phyloP scores from a whole-genome alignment of 495 filamentous ascomycete species.

The Bathelium albidoporum region DNA sequence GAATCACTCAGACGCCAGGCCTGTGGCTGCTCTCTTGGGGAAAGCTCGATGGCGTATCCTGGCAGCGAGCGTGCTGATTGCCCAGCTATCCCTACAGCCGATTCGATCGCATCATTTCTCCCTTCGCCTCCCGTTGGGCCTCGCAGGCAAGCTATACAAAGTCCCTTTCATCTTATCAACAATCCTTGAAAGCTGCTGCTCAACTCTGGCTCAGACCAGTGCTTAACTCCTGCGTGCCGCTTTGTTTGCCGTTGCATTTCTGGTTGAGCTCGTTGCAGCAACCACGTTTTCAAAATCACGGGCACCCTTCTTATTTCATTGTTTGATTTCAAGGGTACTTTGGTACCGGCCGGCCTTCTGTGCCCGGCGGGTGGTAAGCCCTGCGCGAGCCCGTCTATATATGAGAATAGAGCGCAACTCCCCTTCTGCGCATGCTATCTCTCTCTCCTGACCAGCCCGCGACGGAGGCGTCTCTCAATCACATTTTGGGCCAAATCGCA shows the following conservation, averaged over 20 bases:
- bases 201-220: not conserved
- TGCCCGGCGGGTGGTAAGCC: too few species aligned
- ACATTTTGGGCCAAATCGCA: not conserved
- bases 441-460: not conserved
- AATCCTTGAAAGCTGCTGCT: not conserved
- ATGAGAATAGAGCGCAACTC: too few species aligned
- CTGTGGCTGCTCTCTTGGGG: constrained; percentile 11
- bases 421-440: not conserved
- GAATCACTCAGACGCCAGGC: constrained; percentile 4
- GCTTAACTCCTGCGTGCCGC: not conserved
- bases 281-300: not conserved
- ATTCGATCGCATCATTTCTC: constrained; percentile 8
- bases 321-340: not conserved
- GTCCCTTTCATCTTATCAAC: constrained; percentile 2
- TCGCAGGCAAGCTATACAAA: constrained; percentile 2
- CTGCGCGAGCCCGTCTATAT: too few species aligned
- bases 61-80: constrained; percentile 7
- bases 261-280: not conserved
- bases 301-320: not conserved
- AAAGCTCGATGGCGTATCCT: constrained; percentile 14
- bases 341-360: not conserved
- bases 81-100: constrained; percentile 16
- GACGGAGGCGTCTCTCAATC: not conserved
- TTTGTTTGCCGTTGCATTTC: not conserved
- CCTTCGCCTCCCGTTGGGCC: not conserved